These are phyloP conservation scores for Kodamaea laetipori DNA, from an alignment of 805 yeast genomes.

Conservation along the genomic window DNA sequence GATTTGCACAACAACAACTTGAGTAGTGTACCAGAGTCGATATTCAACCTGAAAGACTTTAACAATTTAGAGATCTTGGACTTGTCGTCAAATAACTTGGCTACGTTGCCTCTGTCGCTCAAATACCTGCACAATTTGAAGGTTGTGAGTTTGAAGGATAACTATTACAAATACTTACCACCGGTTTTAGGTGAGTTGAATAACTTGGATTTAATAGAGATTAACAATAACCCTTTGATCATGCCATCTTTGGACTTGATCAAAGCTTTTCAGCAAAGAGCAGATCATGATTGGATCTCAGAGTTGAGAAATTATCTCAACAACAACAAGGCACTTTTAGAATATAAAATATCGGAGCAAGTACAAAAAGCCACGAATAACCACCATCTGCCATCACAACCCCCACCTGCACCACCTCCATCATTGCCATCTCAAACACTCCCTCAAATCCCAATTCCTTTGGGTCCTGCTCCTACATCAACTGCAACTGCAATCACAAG, in stretches of 20 bases:
- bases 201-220: conserved; percentile 57
- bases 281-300: conserved; percentile 48
- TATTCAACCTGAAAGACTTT: conserved; percentile 26
- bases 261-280: conserved; percentile 37
- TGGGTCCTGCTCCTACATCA: conserved; percentile 10
- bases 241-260: conserved; percentile 44
- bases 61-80: conserved; percentile 63
- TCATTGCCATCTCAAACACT: conserved; percentile 5
- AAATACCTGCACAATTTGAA: conserved; percentile 46
- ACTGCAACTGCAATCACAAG: conserved; percentile 27
- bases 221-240: conserved; percentile 62
- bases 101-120: conserved; percentile 41
- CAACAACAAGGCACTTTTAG: conserved; percentile 36
- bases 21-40: conserved; percentile 49
- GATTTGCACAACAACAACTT: conserved; percentile 68
- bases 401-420: conserved; percentile 13
- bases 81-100: conserved; percentile 57
- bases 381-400: conserved; percentile 13
- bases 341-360: conserved; percentile 25
- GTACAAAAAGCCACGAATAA: conserved; percentile 8
- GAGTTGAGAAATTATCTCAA: conserved; percentile 41
- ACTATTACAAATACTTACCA: conserved; percentile 57
- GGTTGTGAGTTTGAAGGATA: conserved; percentile 63
- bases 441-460: not conserved
- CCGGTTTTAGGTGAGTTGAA: conserved; percentile 52